Conservation (phyloP, 306 rosid genomes). For the Abrus pulchellus region DNA sequence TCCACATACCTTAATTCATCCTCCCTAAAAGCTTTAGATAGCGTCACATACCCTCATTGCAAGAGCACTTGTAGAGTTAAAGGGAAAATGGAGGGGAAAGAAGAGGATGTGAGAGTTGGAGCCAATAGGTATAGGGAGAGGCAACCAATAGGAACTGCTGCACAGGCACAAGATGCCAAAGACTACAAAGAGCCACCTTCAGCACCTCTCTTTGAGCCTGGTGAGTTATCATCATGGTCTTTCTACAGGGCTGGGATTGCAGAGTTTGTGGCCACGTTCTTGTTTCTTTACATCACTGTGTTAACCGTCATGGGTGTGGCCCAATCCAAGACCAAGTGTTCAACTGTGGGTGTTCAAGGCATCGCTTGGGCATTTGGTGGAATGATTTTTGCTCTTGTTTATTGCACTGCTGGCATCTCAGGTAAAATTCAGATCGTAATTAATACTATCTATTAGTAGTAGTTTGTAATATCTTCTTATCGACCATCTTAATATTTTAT, state of each 20-base stretch:
- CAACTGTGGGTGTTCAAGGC: slow-evolving; percentile 62
- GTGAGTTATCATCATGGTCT: slow-evolving; percentile 60
- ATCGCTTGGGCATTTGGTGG: slow-evolving; percentile 73
- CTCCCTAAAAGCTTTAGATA: not conserved
- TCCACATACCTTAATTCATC: not conserved
- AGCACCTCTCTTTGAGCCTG: slow-evolving; percentile 50
- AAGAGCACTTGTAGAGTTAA: not conserved
- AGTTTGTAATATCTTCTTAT: too few species aligned
- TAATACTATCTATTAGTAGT: not conserved
- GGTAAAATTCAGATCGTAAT: slow-evolving; percentile 40
- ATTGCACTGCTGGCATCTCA: slow-evolving; percentile 65
- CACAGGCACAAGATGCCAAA: slow-evolving; percentile 43
- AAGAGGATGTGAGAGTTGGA: slow-evolving; percentile 61
- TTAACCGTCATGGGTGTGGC: slow-evolving; percentile 58
- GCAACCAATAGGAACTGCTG: slow-evolving; percentile 56
- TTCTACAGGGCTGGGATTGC: slow-evolving; percentile 63
- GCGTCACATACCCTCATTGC: not conserved
- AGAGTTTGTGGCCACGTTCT: slow-evolving; percentile 63
- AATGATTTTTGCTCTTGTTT: slow-evolving; percentile 66
- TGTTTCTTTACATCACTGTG: slow-evolving; percentile 60
- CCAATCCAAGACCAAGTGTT: slow-evolving; percentile 50
- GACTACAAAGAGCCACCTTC: slow-evolving; percentile 61
- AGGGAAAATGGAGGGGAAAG: slow-evolving; percentile 52
- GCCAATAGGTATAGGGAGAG: slow-evolving; percentile 56
- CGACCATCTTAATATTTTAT: too few species aligned